These are phyloP conservation scores for Euphorbia lathyris DNA, from an alignment of 345 rosid species.

Conservation along the genomic window DNA sequence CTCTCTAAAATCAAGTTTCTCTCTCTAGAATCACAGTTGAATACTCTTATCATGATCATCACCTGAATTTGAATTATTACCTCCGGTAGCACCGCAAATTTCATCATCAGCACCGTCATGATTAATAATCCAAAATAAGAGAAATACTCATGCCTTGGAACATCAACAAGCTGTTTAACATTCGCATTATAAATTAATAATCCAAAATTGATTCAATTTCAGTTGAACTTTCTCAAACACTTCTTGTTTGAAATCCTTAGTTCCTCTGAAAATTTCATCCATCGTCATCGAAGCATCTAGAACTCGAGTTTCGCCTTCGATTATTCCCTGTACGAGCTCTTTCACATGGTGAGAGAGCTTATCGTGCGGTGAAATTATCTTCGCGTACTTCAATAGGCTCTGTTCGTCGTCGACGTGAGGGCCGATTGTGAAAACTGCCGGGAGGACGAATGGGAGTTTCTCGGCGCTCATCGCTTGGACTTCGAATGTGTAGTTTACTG, in stretches of 20 bases:
- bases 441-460: too few relatives aligned
- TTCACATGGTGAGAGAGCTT: conserved; percentile 57
- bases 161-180: conserved; percentile 81
- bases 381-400: conserved; percentile 56
- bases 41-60: conserved; percentile 41
- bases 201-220: conserved; percentile 73
- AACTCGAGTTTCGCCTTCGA: conserved; percentile 83
- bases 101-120: conserved; percentile 10
- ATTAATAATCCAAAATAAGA: conserved; percentile 84
- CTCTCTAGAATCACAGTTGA: too few relatives aligned
- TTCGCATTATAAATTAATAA: conserved; percentile 69
- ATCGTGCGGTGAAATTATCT: conserved; percentile 61
- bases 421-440: too few relatives aligned
- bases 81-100: conserved; percentile 17
- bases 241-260: too few relatives aligned
- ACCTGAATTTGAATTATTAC: conserved; percentile 32
- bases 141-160: conserved; percentile 78
- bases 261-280: too few relatives aligned
- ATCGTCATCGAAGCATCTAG: conserved; percentile 89
- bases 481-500: too few relatives aligned
- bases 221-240: too few relatives aligned
- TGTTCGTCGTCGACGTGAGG: too few relatives aligned
- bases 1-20: too few relatives aligned
- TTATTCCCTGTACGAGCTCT: conserved; percentile 74
- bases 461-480: too few relatives aligned